A percentile compares a stretch with the other conserved stretches of the same genome.
Evolutionary conservation across 139 green algal genomes (phyloP).

Genomic region (Closterium sp.): DNA sequence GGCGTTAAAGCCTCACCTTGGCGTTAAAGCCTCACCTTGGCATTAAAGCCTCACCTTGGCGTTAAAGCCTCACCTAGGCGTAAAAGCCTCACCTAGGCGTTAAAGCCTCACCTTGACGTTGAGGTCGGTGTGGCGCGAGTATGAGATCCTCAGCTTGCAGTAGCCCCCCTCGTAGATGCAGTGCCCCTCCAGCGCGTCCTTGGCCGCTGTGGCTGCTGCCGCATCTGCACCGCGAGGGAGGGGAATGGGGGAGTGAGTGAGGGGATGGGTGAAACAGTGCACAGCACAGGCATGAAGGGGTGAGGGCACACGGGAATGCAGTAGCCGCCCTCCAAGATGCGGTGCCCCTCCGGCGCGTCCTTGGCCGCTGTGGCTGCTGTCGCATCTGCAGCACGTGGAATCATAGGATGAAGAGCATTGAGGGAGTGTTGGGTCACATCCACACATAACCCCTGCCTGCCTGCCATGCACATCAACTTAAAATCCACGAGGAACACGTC

Average conservation of each 20-base stretch:
- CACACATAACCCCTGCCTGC: not conserved
- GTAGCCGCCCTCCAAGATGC: slow-evolving; percentile 43
- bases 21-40: too few species aligned
- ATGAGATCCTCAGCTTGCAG: slow-evolving; percentile 43
- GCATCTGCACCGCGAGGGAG: slow-evolving; percentile 28
- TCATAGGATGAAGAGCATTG: slow-evolving; percentile 4
- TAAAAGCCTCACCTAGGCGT: slow-evolving; percentile 39
- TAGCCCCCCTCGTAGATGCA: slow-evolving; percentile 48
- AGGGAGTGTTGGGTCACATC: not conserved
- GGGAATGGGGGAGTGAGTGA: too few species aligned
- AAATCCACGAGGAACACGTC: not conserved
- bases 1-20: too few species aligned
- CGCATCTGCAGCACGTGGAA: not conserved
- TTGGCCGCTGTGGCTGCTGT: slow-evolving; percentile 23
- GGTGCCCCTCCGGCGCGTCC: slow-evolving; percentile 46
- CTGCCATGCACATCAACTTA: not conserved
- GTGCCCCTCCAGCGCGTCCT: slow-evolving; percentile 45
- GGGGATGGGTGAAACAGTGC: not conserved
- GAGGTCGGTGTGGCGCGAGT: slow-evolving; percentile 49
- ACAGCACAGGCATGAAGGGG: not conserved
- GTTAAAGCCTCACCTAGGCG: slow-evolving; percentile 44
- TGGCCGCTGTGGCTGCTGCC: slow-evolving; percentile 17
- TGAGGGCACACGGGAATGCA: slow-evolving; percentile 32
- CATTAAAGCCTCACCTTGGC: too few species aligned
- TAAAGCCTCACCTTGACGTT: slow-evolving; percentile 46